A percentile compares a stretch with the other conserved stretches of the same genome.
Evolutionary conservation across 2,329 filamentous ascomycete genomes (phyloP).

Genomic region (Ascochyta lentis): DNA sequence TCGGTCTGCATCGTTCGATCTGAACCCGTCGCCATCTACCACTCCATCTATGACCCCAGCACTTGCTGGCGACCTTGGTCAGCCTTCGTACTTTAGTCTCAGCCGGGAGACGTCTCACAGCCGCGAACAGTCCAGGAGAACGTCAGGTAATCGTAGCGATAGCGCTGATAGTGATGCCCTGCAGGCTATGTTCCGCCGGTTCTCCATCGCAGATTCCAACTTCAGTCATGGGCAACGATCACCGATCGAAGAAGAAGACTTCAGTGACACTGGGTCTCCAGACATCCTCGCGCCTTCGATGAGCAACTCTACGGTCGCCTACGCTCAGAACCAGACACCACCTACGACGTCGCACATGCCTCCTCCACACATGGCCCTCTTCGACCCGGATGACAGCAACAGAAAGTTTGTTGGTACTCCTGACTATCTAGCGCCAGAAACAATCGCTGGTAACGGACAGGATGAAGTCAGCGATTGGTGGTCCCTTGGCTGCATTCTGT

Average conservation of each 20-base stretch:
- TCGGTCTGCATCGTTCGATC: constrained; percentile 90
- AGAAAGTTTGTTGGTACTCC: constrained; percentile 95
- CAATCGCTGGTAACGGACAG: constrained; percentile 91
- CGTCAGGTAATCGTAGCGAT: constrained; percentile 87
- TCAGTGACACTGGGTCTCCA: constrained; percentile 76
- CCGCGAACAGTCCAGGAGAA: constrained; percentile 69
- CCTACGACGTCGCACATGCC: constrained; percentile 77
- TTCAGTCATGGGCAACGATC: constrained; percentile 57
- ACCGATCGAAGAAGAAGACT: constrained; percentile 76
- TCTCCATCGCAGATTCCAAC: constrained; percentile 60
- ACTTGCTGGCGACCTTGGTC: constrained; percentile 69
- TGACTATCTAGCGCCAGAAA: constrained; percentile 96
- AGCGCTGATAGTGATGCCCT: constrained; percentile 89
- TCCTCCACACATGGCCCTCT: constrained; percentile 89
- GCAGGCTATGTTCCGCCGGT: constrained; percentile 79
- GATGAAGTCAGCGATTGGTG: constrained; percentile 99
- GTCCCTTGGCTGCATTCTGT: constrained; percentile 98
- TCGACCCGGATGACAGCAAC: constrained; percentile 92
- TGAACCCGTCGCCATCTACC: constrained; percentile 78
- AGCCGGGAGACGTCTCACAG: constrained; percentile 63
- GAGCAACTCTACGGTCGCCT: constrained; percentile 59
- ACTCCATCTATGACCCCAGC: constrained; percentile 90
- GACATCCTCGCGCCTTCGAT: constrained; percentile 72
- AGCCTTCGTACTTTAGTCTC: constrained; percentile 93
- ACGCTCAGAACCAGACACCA: constrained; percentile 62